These are phyloP conservation scores for Corylus heterophylla DNA, from an alignment of 306 rosid genomes.

Conservation along the genomic window DNA sequence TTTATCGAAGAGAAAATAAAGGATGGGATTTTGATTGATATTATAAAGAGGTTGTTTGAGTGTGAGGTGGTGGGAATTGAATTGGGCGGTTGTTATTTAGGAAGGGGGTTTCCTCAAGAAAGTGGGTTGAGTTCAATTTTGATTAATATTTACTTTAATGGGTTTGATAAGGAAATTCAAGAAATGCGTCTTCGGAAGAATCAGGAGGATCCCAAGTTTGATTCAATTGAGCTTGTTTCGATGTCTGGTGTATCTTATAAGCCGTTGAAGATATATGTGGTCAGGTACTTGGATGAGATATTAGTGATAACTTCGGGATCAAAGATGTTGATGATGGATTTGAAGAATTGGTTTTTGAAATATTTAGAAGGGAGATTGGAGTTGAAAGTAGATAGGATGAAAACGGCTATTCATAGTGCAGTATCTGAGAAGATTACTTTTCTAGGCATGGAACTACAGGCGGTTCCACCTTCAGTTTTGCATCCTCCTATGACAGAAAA, in stretches of 20 bases:
- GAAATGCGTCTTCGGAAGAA: constrained; percentile 51
- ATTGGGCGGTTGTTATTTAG: constrained; percentile 56
- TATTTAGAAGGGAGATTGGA: constrained; percentile 63
- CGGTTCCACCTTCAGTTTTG: constrained; percentile 67
- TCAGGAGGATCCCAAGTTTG: constrained; percentile 48
- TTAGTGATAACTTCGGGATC: constrained; percentile 70
- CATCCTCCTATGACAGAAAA: constrained; percentile 73
- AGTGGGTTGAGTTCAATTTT: constrained; percentile 66
- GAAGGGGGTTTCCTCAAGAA: constrained; percentile 87
- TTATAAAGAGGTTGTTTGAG: constrained; percentile 51
- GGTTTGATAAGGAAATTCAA: constrained; percentile 78
- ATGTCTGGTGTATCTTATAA: constrained; percentile 53
- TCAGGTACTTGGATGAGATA: constrained; percentile 86
- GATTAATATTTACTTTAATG: constrained; percentile 71
- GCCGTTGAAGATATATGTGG: constrained; percentile 81
- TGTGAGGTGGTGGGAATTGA: constrained; percentile 42
- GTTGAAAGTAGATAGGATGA: constrained; percentile 56
- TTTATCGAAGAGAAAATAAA: constrained; percentile 47
- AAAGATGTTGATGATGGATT: constrained; percentile 60
- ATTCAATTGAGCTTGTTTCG: constrained; percentile 30
- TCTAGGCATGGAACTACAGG: constrained; percentile 83
- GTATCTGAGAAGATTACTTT: constrained; percentile 82
- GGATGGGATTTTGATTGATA: constrained; percentile 36
- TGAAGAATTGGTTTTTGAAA: constrained; percentile 50
- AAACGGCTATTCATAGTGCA: constrained; percentile 74